Conservation (phyloP, 306 rosid genomes). For the Begonia loranthoides region DNA sequence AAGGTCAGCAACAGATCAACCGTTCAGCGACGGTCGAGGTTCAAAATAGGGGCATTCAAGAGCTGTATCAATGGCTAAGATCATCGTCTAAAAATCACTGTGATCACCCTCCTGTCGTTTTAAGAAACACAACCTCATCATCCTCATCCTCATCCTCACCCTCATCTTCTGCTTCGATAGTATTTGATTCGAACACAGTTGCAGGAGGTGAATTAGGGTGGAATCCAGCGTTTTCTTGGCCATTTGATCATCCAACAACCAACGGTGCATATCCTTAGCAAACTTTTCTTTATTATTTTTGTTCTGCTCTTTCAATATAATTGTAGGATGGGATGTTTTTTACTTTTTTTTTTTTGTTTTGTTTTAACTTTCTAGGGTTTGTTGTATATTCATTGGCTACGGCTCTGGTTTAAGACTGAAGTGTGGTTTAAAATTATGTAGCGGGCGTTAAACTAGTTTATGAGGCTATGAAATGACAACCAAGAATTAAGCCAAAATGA, state of each 20-base stretch:
- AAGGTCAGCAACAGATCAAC: conserved; percentile 23
- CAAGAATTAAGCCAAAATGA: too few species aligned
- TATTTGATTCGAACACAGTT: conserved; percentile 20
- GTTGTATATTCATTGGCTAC: too few species aligned
- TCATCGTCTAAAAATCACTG: conserved; percentile 29
- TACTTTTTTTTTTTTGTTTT: too few species aligned
- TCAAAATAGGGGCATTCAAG: conserved; percentile 49
- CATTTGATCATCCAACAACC: conserved; percentile 75
- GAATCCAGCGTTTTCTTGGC: conserved; percentile 69
- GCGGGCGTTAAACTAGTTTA: too few species aligned
- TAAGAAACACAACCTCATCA: conserved; percentile 29
- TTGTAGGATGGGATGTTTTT: too few species aligned
- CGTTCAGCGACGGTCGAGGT: conserved; percentile 24
- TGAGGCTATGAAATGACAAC: too few species aligned
- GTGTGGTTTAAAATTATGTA: too few species aligned
- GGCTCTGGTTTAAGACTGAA: too few species aligned
- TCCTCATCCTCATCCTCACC: conserved; percentile 40
- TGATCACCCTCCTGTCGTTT: conserved; percentile 31
- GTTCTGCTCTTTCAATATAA: too few species aligned
- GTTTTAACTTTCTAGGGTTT: too few species aligned
- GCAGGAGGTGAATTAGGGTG: conserved; percentile 68
- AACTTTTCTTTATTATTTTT: too few species aligned
- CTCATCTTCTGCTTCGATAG: conserved; percentile 41
- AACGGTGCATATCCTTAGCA: conserved; percentile 63
- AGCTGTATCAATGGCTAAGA: conserved; percentile 67